Evolutionary conservation across 768 basidiomycete species (phyloP).

Genomic region (Kwoniella dendrophila): DNA sequence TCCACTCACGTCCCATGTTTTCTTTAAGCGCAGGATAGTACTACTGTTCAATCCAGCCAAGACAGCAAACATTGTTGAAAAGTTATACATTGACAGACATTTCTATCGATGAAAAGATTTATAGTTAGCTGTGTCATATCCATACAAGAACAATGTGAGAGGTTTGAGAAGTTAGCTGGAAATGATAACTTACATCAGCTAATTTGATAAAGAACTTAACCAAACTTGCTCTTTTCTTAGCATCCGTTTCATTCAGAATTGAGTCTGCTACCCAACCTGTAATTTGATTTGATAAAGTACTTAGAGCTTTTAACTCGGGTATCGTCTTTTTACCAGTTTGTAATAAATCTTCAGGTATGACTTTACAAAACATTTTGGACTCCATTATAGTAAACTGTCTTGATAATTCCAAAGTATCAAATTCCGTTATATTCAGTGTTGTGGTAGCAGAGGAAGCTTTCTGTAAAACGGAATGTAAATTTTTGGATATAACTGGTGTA

Average conservation of each 20-base stretch:
- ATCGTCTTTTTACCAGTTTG: conserved; percentile 73
- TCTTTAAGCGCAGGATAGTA: conserved; percentile 84
- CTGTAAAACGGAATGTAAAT: conserved; percentile 68
- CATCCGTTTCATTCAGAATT: conserved; percentile 85
- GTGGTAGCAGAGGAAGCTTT: conserved; percentile 61
- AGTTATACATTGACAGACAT: conserved; percentile 80
- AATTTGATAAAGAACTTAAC: conserved; percentile 89
- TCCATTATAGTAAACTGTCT: conserved; percentile 95
- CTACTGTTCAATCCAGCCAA: conserved; percentile 94
- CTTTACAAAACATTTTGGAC: conserved; percentile 78
- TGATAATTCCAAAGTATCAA: conserved; percentile 87
- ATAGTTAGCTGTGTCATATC: no score
- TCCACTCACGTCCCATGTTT: conserved; percentile 86
- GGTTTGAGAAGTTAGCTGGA: not conserved
- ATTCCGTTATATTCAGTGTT: conserved; percentile 76
- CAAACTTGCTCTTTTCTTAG: conserved; percentile 73
- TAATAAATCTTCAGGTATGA: conserved; percentile 84
- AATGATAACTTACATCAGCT: conserved; percentile 59
- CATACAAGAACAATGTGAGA: not conserved
- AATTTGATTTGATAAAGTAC: conserved; percentile 83
- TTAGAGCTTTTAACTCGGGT: conserved; percentile 75
- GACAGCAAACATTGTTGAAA: conserved; percentile 87
- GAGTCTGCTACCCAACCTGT: conserved; percentile 88
- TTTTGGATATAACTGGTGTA: conserved; percentile 81
- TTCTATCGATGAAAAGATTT: conserved; percentile 62